A percentile compares a stretch with the other conserved stretches of the same genome.
Evolutionary conservation across 1,284 basidiomycete species (phyloP).

Genomic region (Cryptococcus neoformans): DNA sequence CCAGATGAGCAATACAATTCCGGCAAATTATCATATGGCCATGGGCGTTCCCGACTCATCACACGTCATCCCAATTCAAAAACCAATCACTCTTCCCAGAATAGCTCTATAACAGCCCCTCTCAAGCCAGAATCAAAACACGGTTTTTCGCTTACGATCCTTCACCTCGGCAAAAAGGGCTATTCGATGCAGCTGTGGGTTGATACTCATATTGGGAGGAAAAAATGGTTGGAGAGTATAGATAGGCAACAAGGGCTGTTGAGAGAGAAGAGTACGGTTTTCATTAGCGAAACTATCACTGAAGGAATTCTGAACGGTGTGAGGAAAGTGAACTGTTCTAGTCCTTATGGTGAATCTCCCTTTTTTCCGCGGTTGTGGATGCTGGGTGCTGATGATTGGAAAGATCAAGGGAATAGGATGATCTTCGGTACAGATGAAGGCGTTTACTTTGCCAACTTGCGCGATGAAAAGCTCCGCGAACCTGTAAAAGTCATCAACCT

Average conservation of each 20-base stretch:
- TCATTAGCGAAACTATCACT: constrained; percentile 80
- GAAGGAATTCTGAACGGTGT: constrained; percentile 81
- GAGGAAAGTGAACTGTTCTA: constrained; percentile 89
- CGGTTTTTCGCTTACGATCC: constrained; percentile 88
- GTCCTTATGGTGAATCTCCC: constrained; percentile 76
- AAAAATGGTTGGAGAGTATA: constrained; percentile 94
- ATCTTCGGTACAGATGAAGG: constrained; percentile 98
- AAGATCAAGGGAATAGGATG: constrained; percentile 79
- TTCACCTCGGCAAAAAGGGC: constrained; percentile 88
- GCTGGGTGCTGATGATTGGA: background rate
- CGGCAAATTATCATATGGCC: constrained; percentile 30
- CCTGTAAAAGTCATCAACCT: constrained; percentile 89
- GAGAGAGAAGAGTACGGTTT: constrained; percentile 79
- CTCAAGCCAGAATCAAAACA: constrained; percentile 71
- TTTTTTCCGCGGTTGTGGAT: background rate
- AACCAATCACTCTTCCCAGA: constrained; percentile 8
- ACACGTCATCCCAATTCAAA: constrained; percentile 43
- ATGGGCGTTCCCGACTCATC: constrained; percentile 52
- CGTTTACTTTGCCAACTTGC: constrained; percentile 87
- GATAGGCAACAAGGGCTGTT: constrained; percentile 83
- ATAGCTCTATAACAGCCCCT: constrained; percentile 30
- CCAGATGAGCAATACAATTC: constrained; percentile 63
- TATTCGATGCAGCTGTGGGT: constrained; percentile 95
- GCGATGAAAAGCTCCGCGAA: constrained; percentile 66
- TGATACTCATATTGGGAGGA: constrained; percentile 75